A percentile compares a stretch with the other conserved stretches of the same genome.
Evolutionary conservation across 2,329 filamentous ascomycete species (phyloP).

Genomic region (Plenodomus biglobosus): DNA sequence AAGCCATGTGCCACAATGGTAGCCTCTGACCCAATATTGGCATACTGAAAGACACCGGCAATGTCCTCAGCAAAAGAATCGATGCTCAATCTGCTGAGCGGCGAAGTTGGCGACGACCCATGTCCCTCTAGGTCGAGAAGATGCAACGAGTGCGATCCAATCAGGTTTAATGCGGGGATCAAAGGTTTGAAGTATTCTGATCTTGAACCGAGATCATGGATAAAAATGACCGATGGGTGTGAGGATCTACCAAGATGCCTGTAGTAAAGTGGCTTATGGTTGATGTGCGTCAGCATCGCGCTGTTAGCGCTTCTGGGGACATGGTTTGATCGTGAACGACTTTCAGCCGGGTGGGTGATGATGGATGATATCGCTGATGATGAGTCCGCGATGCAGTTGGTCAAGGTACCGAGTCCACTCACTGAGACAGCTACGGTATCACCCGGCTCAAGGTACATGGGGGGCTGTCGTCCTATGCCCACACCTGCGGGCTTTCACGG

Average conservation of each 20-base stretch:
- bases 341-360: background rate
- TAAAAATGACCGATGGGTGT: slow-evolving; percentile 49
- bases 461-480: slow-evolving; percentile 45
- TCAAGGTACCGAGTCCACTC: slow-evolving; percentile 28
- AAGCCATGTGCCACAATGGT: slow-evolving; percentile 56
- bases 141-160: slow-evolving; percentile 41
- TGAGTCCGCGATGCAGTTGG: slow-evolving; percentile 48
- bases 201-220: slow-evolving; percentile 59
- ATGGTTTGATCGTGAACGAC: slow-evolving; percentile 43
- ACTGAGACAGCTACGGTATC: slow-evolving; percentile 29
- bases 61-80: slow-evolving; percentile 50
- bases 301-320: slow-evolving; percentile 46
- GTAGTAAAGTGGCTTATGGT: slow-evolving; percentile 49
- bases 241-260: slow-evolving; percentile 27
- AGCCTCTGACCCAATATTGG: slow-evolving; percentile 33
- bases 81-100: slow-evolving; percentile 50
- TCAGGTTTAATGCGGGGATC: slow-evolving; percentile 40
- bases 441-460: slow-evolving; percentile 31
- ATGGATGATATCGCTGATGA: slow-evolving; percentile 42
- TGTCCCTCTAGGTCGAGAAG: slow-evolving; percentile 60
- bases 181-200: slow-evolving; percentile 52
- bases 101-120: slow-evolving; percentile 55
- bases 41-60: slow-evolving; percentile 41
- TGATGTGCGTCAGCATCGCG: slow-evolving; percentile 43
- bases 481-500: slow-evolving; percentile 47